Percentiles rank a stretch among this genome's conserved stretches.
Evolutionary conservation across 2,329 filamentous ascomycete genomes (phyloP).

Genomic region (Colletotrichum sp.): DNA sequence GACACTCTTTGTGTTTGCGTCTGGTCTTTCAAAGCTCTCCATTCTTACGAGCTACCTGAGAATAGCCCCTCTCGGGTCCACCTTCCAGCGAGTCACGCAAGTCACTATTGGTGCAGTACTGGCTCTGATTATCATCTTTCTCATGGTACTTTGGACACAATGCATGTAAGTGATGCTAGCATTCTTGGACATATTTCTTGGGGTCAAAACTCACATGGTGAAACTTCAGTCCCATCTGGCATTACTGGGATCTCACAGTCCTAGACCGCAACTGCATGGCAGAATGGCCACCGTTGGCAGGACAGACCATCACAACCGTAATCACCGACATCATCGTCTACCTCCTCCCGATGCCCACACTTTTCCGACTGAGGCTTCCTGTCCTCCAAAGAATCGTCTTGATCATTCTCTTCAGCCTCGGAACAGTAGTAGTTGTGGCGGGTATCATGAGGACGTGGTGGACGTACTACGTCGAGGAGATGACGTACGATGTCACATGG

Average conservation of each 20-base stretch:
- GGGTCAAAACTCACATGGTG: background rate
- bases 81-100: slow-evolving; percentile 36
- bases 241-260: slow-evolving; percentile 31
- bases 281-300: slow-evolving; percentile 31
- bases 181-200: rapidly evolving
- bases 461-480: slow-evolving; percentile 29
- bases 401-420: slow-evolving; percentile 41
- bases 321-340: slow-evolving; percentile 40
- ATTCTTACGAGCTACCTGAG: slow-evolving; percentile 45
- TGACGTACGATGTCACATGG: slow-evolving; percentile 46
- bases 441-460: slow-evolving; percentile 42
- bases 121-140: slow-evolving; percentile 32
- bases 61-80: slow-evolving; percentile 35
- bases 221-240: slow-evolving; percentile 21
- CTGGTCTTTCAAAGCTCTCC: slow-evolving; percentile 41
- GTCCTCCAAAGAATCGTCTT: slow-evolving; percentile 36
- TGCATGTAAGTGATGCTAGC: slow-evolving; percentile 31
- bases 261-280: slow-evolving; percentile 28
- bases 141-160: slow-evolving; percentile 42
- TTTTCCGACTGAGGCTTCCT: slow-evolving; percentile 36
- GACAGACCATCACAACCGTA: slow-evolving; percentile 36
- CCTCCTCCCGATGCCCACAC: slow-evolving; percentile 39
- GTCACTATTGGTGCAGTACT: slow-evolving; percentile 31
- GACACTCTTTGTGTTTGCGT: slow-evolving; percentile 43
- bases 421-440: slow-evolving; percentile 40